phyloP scores from a whole-genome alignment of 352 stramenopile species.

The Phytophthora ramorum region DNA sequence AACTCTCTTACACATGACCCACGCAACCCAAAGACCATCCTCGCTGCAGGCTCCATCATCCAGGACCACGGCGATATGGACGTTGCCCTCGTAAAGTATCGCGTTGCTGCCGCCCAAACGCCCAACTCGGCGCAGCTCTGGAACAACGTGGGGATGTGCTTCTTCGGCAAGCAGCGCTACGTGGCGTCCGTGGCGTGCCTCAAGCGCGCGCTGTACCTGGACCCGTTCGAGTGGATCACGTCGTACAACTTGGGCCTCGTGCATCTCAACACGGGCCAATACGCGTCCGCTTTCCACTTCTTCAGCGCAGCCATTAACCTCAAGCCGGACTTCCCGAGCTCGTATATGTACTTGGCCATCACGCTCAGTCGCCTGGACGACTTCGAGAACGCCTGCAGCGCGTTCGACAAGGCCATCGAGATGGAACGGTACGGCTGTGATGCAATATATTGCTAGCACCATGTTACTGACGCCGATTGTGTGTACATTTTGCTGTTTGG shows the following conservation, averaged over 20 bases:
- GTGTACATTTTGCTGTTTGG: background rate
- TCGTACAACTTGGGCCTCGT: constrained; percentile 95
- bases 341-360: constrained; percentile 95
- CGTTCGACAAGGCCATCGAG: constrained; percentile 93
- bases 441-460: background rate
- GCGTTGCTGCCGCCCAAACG: constrained; percentile 91
- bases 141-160: constrained; percentile 97
- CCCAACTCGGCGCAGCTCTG: constrained; percentile 94
- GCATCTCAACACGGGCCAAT: constrained; percentile 92
- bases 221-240: constrained; percentile 96
- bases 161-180: constrained; percentile 93
- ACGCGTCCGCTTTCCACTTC: constrained; percentile 94
- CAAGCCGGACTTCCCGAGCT: constrained; percentile 88
- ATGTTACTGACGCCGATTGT: constrained; percentile 1
- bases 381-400: constrained; percentile 92
- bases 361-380: constrained; percentile 91
- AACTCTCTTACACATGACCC: constrained; percentile 94
- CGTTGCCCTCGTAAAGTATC: constrained; percentile 95
- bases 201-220: constrained; percentile 92
- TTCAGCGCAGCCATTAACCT: constrained; percentile 91
- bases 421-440: constrained; percentile 70
- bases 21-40: constrained; percentile 91
- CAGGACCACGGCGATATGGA: constrained; percentile 95
- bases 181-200: constrained; percentile 91
- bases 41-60: constrained; percentile 93